A percentile compares a stretch with the other conserved stretches of the same genome.
These are phyloP conservation scores for Gilbertella persicaria DNA, from an alignment of 371 early-diverging fungal genomes.

Conservation along the genomic window DNA sequence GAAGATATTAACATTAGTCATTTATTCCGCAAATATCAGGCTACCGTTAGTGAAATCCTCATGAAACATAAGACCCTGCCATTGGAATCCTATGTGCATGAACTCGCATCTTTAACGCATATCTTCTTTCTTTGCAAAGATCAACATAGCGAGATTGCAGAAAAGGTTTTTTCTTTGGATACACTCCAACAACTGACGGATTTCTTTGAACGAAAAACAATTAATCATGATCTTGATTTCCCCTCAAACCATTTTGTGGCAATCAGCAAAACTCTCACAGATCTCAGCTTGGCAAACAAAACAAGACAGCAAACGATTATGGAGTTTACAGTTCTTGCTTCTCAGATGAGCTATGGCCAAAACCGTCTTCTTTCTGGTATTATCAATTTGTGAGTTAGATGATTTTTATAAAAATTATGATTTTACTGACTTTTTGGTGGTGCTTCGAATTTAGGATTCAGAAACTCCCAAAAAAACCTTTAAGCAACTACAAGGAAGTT, in stretches of 20 bases:
- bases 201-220: constrained; percentile 8
- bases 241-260: constrained; percentile 6
- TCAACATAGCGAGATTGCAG: constrained; percentile 25
- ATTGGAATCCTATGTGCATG: constrained; percentile 11
- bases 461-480: constrained; percentile 14
- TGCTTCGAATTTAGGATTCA: constrained; percentile 20
- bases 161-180: constrained; percentile 20
- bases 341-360: constrained; percentile 20
- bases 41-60: constrained; percentile 6
- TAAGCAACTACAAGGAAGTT: constrained; percentile 21
- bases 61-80: constrained; percentile 10
- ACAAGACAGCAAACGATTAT: constrained; percentile 10
- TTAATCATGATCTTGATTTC: constrained; percentile 7
- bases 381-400: constrained; percentile 19
- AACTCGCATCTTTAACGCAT: constrained; percentile 20
- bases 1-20: constrained; percentile 10
- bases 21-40: constrained; percentile 10
- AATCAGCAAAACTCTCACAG: constrained; percentile 3
- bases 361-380: constrained; percentile 19
- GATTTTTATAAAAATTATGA: constrained; percentile 17
- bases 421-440: constrained; percentile 16
- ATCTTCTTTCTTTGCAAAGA: constrained; percentile 18
- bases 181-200: constrained; percentile 21
- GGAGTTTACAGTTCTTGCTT: constrained; percentile 19
- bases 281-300: constrained; percentile 2